Evolutionary conservation across 2,329 filamentous ascomycete species (phyloP), one percentile per base, ranked within the genome.

Genomic region (Trichophyton verrucosum): DNA sequence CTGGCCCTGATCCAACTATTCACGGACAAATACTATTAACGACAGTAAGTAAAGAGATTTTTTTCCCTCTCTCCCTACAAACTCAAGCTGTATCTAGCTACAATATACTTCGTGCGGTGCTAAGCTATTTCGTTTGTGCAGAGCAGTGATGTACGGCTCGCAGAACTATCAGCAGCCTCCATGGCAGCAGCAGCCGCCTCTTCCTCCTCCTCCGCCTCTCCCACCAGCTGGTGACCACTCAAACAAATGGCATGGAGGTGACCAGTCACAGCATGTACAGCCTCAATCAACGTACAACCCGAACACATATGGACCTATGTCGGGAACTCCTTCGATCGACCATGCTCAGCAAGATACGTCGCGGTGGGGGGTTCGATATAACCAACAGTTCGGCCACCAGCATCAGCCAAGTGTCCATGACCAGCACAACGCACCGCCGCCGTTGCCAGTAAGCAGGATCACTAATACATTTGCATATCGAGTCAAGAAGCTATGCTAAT

Each of bases 331-430:
- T 1, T 59, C 46, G 59, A 53, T 30, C 40, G 40, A 22, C 62
- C 60, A 5, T 17, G 27, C 13, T 7, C 24, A 55, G 13, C 51
- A 67, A 22, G 72, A 76, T 64, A 73, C 73, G 13, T 69, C 72
- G 15, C 66, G 66, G 15, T 78, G 76, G 76, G 76, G 76, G 27
- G 75, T 77, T 53, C 71, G 72, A 59, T 77, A 75, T 63, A 76
- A 75, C 61, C 62, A 64, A 17, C 60, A 63, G 17, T 56, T 61
- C 24, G 20, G 13, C 5, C 53, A 63, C 22, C 62, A 65, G 30
- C 64, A 64, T 33, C 63, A 62, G 42, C 58, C 55, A 24, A 61
- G 57, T 38, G 7, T 42, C 4, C 58, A 58, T 17, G 57, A 58
- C 57, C 60, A 65, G 60, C 66, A 65, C 60, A 64, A 65, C 24